Percentiles rank a stretch among this genome's conserved stretches.
These are phyloP conservation scores for Knoxia roxburghii DNA, from an alignment of 257 asterid genomes.

Conservation along the genomic window DNA sequence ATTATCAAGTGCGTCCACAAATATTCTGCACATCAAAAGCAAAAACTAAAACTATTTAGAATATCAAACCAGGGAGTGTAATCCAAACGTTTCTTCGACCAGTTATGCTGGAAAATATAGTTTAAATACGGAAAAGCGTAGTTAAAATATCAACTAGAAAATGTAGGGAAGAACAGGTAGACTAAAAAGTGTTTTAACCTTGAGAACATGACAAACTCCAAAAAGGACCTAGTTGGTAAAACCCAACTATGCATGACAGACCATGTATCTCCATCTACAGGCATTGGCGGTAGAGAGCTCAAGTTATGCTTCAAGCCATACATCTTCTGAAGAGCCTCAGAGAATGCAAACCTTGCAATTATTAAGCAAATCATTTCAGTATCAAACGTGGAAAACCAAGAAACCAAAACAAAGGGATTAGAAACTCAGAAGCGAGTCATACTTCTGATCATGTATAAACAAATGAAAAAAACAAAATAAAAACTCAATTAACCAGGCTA, in stretches of 20 bases:
- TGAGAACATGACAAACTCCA: conserved; percentile 93
- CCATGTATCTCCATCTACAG: conserved; percentile 70
- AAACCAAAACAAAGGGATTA: neutral
- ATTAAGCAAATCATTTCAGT: conserved; percentile 13
- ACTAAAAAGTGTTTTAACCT: conserved; percentile 41
- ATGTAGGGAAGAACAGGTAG: neutral
- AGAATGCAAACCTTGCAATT: conserved; percentile 59
- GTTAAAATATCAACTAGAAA: no score
- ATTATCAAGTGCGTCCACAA: conserved; percentile 80
- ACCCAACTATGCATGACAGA: conserved; percentile 92
- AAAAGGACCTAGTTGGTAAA: conserved; percentile 81
- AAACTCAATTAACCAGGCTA: no score
- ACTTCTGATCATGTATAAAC: no score
- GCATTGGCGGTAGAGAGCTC: conserved; percentile 78
- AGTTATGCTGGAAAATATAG: no score
- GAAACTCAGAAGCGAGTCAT: neutral
- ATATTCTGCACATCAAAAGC: conserved; percentile 49
- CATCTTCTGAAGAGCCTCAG: conserved; percentile 77
- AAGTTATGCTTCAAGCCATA: conserved; percentile 63
- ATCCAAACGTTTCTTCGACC: no score
- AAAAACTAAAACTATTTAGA: conserved; percentile 7
- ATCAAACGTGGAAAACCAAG: neutral
- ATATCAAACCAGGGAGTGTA: neutral
- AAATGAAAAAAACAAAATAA: no score
- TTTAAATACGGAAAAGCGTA: no score